phyloP scores from a whole-genome alignment of 2,329 filamentous ascomycete genomes.

The Leptographium galeiforme region DNA sequence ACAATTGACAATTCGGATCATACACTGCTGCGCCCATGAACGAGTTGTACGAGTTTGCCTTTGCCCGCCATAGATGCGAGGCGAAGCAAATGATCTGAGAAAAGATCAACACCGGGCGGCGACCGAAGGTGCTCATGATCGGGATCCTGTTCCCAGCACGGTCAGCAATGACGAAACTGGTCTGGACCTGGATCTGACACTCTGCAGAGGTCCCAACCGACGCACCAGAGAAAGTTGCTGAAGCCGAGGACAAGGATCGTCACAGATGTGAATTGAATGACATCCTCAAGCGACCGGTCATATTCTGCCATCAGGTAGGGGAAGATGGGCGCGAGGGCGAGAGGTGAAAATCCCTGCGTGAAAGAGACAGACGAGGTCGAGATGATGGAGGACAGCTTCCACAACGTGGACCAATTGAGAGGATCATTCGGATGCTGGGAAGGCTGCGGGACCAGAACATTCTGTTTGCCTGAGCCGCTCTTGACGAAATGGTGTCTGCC shows the following conservation, averaged over 20 bases:
- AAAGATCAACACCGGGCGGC: conserved; percentile 32
- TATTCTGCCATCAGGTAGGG: conserved; percentile 41
- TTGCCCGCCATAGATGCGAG: conserved; percentile 37
- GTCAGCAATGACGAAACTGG: too few relatives aligned
- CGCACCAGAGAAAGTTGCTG: conserved; percentile 37
- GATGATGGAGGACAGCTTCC: conserved; percentile 25
- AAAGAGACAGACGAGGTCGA: conserved; percentile 26
- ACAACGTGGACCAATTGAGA: conserved; percentile 32
- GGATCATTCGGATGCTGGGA: conserved; percentile 34
- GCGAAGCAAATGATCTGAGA: conserved; percentile 27
- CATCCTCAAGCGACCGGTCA: conserved; percentile 35
- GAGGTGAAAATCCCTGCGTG: conserved; percentile 23
- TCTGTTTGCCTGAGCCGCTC: conserved; percentile 20
- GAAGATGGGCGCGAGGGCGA: conserved; percentile 41
- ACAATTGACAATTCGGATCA: background rate
- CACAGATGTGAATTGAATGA: conserved; percentile 34
- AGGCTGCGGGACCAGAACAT: conserved; percentile 34
- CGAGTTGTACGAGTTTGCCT: conserved; percentile 40
- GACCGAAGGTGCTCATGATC: conserved; percentile 30
- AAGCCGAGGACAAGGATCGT: conserved; percentile 33
- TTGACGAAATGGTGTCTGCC: conserved; percentile 53
- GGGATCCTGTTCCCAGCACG: conserved; percentile 19
- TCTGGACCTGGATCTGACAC: too few relatives aligned
- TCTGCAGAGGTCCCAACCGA: too few relatives aligned
- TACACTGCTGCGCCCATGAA: conserved; percentile 49